Conservation (phyloP, 2,329 filamentous ascomycete species). For the Colletotrichum zoysiae region DNA sequence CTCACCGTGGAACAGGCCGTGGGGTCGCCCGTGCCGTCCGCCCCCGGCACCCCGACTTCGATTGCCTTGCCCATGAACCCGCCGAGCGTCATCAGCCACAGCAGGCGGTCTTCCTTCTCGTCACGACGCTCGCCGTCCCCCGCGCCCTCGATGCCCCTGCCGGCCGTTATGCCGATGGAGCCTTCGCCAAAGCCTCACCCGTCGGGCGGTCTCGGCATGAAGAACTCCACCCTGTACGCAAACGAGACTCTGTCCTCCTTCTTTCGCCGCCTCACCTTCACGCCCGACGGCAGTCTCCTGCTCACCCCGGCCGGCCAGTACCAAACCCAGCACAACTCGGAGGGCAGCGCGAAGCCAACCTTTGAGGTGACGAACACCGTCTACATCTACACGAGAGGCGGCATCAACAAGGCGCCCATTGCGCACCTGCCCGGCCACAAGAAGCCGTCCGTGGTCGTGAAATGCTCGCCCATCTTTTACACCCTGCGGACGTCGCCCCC, state of each 20-base stretch:
- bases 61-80: conserved; percentile 96
- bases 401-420: conserved; percentile 95
- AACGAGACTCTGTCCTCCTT: conserved; percentile 98
- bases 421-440: conserved; percentile 97
- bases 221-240: conserved; percentile 91
- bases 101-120: conserved; percentile 86
- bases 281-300: conserved; percentile 92
- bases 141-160: conserved; percentile 91
- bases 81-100: conserved; percentile 76
- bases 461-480: conserved; percentile 92
- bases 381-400: conserved; percentile 96
- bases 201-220: conserved; percentile 72
- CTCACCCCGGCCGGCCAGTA: conserved; percentile 97
- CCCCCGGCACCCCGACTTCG: conserved; percentile 92
- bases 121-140: conserved; percentile 90
- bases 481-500: conserved; percentile 77
- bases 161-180: conserved; percentile 94
- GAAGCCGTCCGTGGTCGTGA: conserved; percentile 96
- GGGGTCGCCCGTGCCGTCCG: conserved; percentile 89
- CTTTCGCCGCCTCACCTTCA: conserved; percentile 93
- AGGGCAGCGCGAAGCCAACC: conserved; percentile 77
- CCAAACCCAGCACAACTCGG: conserved; percentile 78
- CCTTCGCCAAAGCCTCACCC: conserved; percentile 84
- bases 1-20: conserved; percentile 69
- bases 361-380: conserved; percentile 97